Evolutionary conservation across 148 eudicot species (phyloP).

Genomic region (Rhododendron simsii): DNA sequence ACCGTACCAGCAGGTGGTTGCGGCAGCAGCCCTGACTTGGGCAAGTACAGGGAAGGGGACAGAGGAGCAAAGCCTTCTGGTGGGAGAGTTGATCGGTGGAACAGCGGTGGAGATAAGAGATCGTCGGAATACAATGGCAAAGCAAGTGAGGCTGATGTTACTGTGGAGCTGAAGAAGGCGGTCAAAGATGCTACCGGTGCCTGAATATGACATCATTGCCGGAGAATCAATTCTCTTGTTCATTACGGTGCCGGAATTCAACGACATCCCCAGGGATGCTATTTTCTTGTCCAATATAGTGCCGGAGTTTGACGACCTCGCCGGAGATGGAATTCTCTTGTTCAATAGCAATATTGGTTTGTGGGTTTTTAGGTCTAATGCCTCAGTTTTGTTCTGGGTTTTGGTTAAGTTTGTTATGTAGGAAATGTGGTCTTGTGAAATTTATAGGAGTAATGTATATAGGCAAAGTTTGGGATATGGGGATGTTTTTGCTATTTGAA

Average conservation of each 20-base stretch:
- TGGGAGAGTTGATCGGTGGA: conserved; percentile 9
- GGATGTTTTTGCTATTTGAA: not conserved
- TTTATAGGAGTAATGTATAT: not conserved
- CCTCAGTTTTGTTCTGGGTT: not conserved
- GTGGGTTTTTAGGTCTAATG: not conserved
- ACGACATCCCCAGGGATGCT: not conserved
- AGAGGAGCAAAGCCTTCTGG: conserved; percentile 1
- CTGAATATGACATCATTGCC: not conserved
- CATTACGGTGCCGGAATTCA: not conserved
- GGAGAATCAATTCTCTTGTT: not conserved
- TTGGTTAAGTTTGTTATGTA: not conserved
- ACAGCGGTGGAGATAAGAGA: conserved; percentile 19
- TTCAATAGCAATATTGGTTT: not conserved
- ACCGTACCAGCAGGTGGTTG: not conserved
- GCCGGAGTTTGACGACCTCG: not conserved
- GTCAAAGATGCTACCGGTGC: not conserved
- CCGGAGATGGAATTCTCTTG: not conserved
- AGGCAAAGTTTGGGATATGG: not conserved
- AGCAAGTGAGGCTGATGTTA: conserved; percentile 13
- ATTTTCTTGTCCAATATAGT: not conserved
- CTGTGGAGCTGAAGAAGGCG: conserved; percentile 28
- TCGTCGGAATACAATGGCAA: conserved; percentile 13
- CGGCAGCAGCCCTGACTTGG: not conserved
- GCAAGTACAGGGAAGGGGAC: conserved; percentile 2
- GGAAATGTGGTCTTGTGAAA: not conserved